These are phyloP conservation scores for Coemansia sp. DNA, from an alignment of 192 early-diverging fungal species.

Conservation along the genomic window DNA sequence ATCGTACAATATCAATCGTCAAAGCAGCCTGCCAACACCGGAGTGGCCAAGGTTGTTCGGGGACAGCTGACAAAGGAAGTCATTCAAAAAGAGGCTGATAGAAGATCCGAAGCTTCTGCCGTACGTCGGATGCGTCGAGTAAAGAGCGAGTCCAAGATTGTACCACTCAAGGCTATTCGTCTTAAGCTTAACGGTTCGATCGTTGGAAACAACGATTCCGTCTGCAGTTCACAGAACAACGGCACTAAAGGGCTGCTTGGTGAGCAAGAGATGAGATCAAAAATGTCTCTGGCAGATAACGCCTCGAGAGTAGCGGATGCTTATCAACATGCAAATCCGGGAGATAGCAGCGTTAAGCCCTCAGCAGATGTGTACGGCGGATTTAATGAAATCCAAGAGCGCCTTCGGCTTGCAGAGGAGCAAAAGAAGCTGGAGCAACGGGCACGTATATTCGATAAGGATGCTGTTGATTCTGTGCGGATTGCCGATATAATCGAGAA, in stretches of 20 bases:
- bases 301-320: too few species aligned
- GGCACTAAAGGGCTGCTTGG: not conserved
- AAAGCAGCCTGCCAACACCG: constrained; percentile 20
- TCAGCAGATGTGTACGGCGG: constrained; percentile 10
- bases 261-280: not conserved
- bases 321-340: too few species aligned
- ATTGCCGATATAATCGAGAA: constrained; percentile 45
- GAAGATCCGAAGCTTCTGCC: constrained; percentile 4
- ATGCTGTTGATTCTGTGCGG: constrained; percentile 34
- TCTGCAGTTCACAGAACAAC: not conserved
- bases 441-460: constrained; percentile 25
- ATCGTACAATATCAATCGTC: constrained; percentile 33
- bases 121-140: constrained; percentile 39
- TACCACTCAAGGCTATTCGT: constrained; percentile 41
- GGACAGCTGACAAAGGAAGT: constrained; percentile 28
- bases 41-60: constrained; percentile 31
- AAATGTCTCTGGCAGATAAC: not conserved
- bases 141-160: constrained; percentile 43
- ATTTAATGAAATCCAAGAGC: constrained; percentile 29
- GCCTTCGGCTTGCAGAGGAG: constrained; percentile 29
- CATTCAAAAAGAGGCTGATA: constrained; percentile 24
- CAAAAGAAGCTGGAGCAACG: constrained; percentile 28
- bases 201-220: constrained; percentile 9
- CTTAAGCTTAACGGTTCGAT: constrained; percentile 35
- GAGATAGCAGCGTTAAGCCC: constrained; percentile 7